Evolutionary conservation across 2,329 filamentous ascomycete species (phyloP), one percentile per base, ranked within the genome.

Genomic region (Onygenales sp.): DNA sequence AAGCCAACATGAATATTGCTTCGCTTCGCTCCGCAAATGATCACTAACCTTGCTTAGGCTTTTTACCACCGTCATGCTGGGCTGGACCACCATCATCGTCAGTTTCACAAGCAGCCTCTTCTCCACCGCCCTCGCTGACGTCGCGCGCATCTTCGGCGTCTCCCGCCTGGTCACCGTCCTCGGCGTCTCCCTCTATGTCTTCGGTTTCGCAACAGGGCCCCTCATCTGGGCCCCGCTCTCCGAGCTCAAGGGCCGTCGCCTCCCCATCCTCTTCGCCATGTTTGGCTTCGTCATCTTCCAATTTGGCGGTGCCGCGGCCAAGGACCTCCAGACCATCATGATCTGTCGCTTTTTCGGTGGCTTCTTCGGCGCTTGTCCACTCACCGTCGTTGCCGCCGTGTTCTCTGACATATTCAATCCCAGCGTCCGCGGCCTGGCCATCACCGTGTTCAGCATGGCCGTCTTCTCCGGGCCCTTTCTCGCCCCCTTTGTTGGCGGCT

Each of bases 81-180:
- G 61, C 35, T 82, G 75, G 55, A 78, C 76, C 8, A 81, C 79
- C 2, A 68, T 83, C 43, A 70, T 72, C 14, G 73, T 78, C 0
- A 75, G 79, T 4, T 81, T 82, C 56, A 75, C 74, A 0, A 72
- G 69, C n/a, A 85, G 81, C 68, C 83, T 90, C 63, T 90, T 88
- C 72, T 88, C 85, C 1, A 73, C 83, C 27, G 84, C 85, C 5
- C 88, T 83, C 1, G 59, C 61, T 7, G 64, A 73, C 14, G 75
- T 90, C 9, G 78, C 81, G 3, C 53, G 55, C 2, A 68, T 83
- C 60, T 91, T 83, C 60, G 60, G 74, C 56, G 84, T 89, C 47
- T 68, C 68, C 4, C 61, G 57, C 2, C 69, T 72, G 55, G 72
- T 74, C 8, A 65, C 66, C 4, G 61, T 69, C 9, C 63, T 73